phyloP scores from a whole-genome alignment of 2,329 filamentous ascomycete species.

The Setomelanomma holmii region DNA sequence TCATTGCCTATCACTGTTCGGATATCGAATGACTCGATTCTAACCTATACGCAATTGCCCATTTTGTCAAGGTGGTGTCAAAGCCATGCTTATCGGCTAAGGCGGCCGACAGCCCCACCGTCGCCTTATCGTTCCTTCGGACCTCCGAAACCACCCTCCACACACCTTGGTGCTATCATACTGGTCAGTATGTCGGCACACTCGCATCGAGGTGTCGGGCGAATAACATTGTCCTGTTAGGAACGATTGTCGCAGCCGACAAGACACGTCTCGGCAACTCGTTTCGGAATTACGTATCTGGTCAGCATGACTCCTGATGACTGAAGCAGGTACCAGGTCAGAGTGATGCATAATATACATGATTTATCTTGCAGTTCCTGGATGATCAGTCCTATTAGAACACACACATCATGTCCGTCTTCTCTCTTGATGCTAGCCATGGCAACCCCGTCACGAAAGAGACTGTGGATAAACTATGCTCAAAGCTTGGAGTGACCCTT shows the following conservation, averaged over 20 bases:
- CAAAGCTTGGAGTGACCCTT: constrained; percentile 41
- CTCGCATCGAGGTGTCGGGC: too few relatives aligned
- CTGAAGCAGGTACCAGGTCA: background rate
- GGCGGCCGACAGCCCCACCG: background rate
- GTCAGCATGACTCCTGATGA: background rate
- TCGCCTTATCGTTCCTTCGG: constrained; percentile 14
- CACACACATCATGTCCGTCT: constrained; percentile 48
- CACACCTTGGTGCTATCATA: too few relatives aligned
- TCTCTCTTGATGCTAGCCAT: constrained; percentile 42
- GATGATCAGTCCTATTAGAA: too few relatives aligned
- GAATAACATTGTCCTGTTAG: background rate
- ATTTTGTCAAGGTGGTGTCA: too few relatives aligned
- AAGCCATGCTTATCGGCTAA: background rate
- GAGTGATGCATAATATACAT: background rate
- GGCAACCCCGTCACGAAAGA: constrained; percentile 45
- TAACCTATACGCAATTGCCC: background rate
- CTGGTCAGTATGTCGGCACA: too few relatives aligned
- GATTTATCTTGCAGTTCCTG: background rate
- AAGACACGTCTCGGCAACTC: background rate
- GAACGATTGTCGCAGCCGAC: background rate
- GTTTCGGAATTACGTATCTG: background rate
- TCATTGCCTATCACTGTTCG: too few relatives aligned
- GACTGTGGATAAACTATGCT: constrained; percentile 42
- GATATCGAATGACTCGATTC: background rate
- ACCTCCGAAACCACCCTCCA: constrained; percentile 10